Conservation (phyloP, 306 rosid genomes). For the Gillenia trifoliata region DNA sequence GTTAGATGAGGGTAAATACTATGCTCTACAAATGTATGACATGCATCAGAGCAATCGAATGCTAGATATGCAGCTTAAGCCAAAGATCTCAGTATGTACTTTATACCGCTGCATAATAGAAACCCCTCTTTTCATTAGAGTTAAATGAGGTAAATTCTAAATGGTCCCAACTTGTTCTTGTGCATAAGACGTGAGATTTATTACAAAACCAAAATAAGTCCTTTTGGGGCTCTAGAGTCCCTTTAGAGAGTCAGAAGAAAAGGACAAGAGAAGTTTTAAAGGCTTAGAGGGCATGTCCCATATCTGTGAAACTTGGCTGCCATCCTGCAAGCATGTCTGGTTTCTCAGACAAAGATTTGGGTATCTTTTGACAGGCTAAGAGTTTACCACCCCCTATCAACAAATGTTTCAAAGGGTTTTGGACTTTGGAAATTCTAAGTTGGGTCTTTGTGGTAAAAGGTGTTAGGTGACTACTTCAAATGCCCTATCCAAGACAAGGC, state of each 20-base stretch:
- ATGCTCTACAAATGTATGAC: no score
- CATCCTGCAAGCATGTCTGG: conserved; percentile 50
- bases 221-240: conserved; percentile 29
- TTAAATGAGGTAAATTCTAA: neutral
- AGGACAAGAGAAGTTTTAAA: conserved; percentile 49
- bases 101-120: no score
- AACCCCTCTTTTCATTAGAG: no score
- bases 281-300: conserved; percentile 43
- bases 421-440: neutral
- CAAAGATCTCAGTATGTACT: no score
- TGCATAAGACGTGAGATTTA: conserved; percentile 18
- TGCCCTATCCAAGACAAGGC: conserved; percentile 4
- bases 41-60: no score
- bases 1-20: neutral
- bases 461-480: conserved; percentile 18
- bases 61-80: no score
- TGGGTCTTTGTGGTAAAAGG: neutral
- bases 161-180: conserved; percentile 4
- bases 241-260: conserved; percentile 47
- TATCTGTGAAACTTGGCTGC: conserved; percentile 56
- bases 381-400: conserved; percentile 24
- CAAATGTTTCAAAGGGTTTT: neutral
- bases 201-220: conserved; percentile 21
- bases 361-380: conserved; percentile 60
- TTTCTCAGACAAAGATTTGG: conserved; percentile 70